A percentile compares a stretch with the other conserved stretches of the same genome.
Evolutionary conservation across 78 protist genomes (phyloP).

Genomic region (Chrysochromulina parva): DNA sequence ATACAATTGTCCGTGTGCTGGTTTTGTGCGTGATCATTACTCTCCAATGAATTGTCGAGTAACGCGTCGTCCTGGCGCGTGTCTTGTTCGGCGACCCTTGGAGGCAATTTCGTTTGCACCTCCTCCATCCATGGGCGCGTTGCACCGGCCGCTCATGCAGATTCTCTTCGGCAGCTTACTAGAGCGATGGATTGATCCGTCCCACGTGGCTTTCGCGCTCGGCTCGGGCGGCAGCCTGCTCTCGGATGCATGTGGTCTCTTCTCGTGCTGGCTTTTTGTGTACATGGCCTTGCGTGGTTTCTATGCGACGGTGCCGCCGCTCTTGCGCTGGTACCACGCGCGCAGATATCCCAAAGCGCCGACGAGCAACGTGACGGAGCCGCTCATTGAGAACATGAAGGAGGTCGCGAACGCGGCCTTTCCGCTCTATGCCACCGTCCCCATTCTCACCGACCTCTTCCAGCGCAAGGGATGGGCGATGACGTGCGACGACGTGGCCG

Average conservation of each 20-base stretch:
- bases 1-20: too few species aligned
- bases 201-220: neutral
- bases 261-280: neutral
- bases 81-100: too few species aligned
- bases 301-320: neutral
- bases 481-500: neutral
- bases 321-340: neutral
- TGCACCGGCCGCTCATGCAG: neutral
- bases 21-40: too few species aligned
- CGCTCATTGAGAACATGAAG: neutral
- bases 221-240: neutral
- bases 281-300: neutral
- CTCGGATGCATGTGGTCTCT: neutral
- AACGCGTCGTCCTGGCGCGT: too few species aligned
- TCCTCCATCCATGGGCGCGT: neutral
- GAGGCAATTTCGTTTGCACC: neutral
- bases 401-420: neutral
- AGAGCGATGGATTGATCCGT: neutral
- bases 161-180: neutral
- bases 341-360: neutral
- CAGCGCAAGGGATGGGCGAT: neutral
- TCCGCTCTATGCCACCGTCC: conserved; percentile 10
- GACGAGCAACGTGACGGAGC: neutral
- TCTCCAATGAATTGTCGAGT: too few species aligned
- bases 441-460: neutral